phyloP scores from a whole-genome alignment of 495 filamentous ascomycete genomes.

The Lepidopterella palustris region DNA sequence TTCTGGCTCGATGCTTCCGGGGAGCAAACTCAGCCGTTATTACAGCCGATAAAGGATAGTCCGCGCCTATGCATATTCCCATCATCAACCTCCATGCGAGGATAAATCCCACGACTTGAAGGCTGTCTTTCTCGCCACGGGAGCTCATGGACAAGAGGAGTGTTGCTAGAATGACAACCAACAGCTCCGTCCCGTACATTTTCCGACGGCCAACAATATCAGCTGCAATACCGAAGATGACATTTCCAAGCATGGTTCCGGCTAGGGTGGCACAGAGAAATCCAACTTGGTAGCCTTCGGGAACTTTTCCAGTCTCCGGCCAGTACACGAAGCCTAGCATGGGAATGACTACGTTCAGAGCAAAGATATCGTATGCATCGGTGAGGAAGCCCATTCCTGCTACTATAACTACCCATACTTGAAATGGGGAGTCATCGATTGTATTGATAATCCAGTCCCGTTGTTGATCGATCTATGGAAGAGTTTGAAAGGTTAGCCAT shows the following conservation, averaged over 20 bases:
- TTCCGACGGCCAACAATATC: slow-evolving; percentile 20
- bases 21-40: slow-evolving; percentile 23
- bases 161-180: slow-evolving; percentile 22
- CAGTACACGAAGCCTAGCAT: slow-evolving; percentile 24
- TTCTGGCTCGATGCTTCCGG: slow-evolving; percentile 15
- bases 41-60: slow-evolving; percentile 24
- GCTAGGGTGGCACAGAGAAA: slow-evolving; percentile 22
- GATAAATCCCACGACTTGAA: slow-evolving; percentile 19
- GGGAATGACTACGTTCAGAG: slow-evolving; percentile 18
- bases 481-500: slow-evolving; percentile 2
- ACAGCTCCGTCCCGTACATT: slow-evolving; percentile 23
- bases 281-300: slow-evolving; percentile 7
- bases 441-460: slow-evolving; percentile 22
- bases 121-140: slow-evolving; percentile 23
- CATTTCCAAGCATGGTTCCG: slow-evolving; percentile 22
- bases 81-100: slow-evolving; percentile 21
- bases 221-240: slow-evolving; percentile 20
- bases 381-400: slow-evolving; percentile 25
- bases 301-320: slow-evolving; percentile 9
- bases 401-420: slow-evolving; percentile 24
- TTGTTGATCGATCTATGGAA: slow-evolving; percentile 12
- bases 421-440: slow-evolving; percentile 21
- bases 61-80: slow-evolving; percentile 22
- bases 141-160: slow-evolving; percentile 23
- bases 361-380: slow-evolving; percentile 21